Base-by-base conservation (phyloP, 148 eudicot species). In the Amaranthus palmeri region DNA sequence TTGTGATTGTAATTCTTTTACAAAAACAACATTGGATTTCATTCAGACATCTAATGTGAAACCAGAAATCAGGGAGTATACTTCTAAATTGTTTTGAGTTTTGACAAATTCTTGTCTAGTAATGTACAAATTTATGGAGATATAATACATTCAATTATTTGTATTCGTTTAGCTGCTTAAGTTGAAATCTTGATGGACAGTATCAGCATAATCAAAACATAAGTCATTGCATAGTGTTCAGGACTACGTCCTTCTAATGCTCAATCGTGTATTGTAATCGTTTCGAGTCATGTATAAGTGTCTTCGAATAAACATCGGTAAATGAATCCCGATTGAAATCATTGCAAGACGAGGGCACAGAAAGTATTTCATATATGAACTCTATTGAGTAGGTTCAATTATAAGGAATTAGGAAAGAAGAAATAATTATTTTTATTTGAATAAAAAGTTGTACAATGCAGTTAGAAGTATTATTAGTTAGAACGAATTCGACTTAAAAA, bases 401-500 rank as follows among this genome's bases (percentile, higher is more conserved):
- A 25, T 25, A 25, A 25, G 36, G 36, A 25, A 25, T 25, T 25
- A 25, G 36, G 36, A 25, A 25, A 25, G 36, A 25, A 25, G 36
- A 25, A 25, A 25, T 25, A 25, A 2, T 25, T 25, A 25, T 25
- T 25, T 25, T 25, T 25, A 25, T 25, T 25, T 25, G 36, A 25
- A 25, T 25, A 25, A 25, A 25, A 25, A 25, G 36, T 25, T 54
- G 15, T 54, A 54, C 11, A 54, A 54, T 10, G 36, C 36, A 25
- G 36, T 25, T 25, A 25, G 36, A 14, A 54, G 11, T 54, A 1
- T 5, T 17, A 40, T 43, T 47, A 67, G n/a, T 10, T 10, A 41
- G 63, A 53, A 41, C 42, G 18, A 40, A 87, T 50, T 45, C 85
- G 86, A 13, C 17, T 77, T 69, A 68, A 86, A 69, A 93, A 86